Evolutionary conservation across 345 rosid species (phyloP).

Genomic region (Excoecaria agallocha): DNA sequence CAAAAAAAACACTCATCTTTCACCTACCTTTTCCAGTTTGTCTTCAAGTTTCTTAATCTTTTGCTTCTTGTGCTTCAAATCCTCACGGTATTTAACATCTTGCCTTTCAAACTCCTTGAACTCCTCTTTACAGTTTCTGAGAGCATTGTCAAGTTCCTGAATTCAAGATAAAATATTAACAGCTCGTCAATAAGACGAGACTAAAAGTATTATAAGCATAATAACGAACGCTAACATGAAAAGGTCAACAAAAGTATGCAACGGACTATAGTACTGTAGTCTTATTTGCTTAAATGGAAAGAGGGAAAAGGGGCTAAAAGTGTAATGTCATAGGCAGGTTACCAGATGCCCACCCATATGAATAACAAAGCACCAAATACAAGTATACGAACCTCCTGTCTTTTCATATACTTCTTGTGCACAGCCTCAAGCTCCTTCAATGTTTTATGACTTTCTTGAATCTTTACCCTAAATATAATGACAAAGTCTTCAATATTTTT

Average conservation of each 20-base stretch:
- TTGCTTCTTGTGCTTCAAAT: constrained; percentile 88
- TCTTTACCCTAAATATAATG: constrained; percentile 58
- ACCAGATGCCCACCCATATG: constrained; percentile 2
- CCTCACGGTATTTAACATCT: constrained; percentile 88
- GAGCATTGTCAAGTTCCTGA: constrained; percentile 76
- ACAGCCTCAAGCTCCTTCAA: constrained; percentile 75
- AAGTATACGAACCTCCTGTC: constrained; percentile 69
- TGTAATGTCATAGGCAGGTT: neutral
- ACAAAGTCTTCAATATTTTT: neutral
- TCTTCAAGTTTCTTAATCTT: constrained; percentile 93
- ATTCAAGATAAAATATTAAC: constrained; percentile 9
- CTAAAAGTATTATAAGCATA: neutral
- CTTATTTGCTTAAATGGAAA: neutral
- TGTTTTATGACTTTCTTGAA: constrained; percentile 56
- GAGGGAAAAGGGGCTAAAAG: neutral
- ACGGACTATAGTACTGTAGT: neutral
- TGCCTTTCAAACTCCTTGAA: constrained; percentile 97
- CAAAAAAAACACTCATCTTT: constrained; percentile 18
- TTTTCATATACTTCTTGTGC: constrained; percentile 62
- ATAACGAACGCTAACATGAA: neutral
- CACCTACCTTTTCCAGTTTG: constrained; percentile 70
- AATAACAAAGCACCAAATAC: constrained; percentile 14
- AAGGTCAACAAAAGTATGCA: neutral
- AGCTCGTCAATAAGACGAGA: neutral
- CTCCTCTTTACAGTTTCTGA: constrained; percentile 70